These are phyloP conservation scores for Zalaria sp. DNA, from an alignment of 2,329 filamentous ascomycete species.

Conservation along the genomic window DNA sequence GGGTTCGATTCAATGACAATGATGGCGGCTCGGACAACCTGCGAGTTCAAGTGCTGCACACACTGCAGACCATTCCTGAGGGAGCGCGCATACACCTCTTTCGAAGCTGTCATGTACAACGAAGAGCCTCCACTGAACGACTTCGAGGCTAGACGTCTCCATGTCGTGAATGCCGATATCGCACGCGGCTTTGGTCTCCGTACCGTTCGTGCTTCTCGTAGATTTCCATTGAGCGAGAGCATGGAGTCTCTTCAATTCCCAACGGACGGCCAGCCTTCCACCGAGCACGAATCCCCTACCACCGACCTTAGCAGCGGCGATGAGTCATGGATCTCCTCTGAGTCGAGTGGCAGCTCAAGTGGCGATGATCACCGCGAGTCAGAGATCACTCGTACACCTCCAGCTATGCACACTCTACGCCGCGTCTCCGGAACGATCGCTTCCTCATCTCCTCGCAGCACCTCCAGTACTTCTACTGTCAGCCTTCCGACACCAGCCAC, in stretches of 20 bases:
- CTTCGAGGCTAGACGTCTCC: constrained; percentile 18
- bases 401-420: constrained; percentile 1
- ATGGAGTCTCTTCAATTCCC: not conserved
- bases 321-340: too few relatives aligned
- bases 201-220: not conserved
- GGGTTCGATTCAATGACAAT: not conserved
- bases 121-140: constrained; percentile 18
- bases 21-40: constrained; percentile 10
- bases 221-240: not conserved
- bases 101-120: constrained; percentile 27
- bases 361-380: too few relatives aligned
- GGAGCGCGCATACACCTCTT: constrained; percentile 31
- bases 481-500: constrained; percentile 12
- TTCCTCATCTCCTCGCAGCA: constrained; percentile 12
- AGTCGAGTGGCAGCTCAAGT: too few relatives aligned
- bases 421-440: constrained; percentile 7
- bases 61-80: constrained; percentile 34
- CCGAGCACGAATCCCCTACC: not conserved
- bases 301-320: too few relatives aligned
- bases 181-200: constrained; percentile 21
- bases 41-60: constrained; percentile 33
- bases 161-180: constrained; percentile 19
- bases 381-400: too few relatives aligned
- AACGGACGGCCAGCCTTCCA: not conserved
- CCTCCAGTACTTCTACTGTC: constrained; percentile 16